Base-by-base conservation (phyloP, 75 land plant genomes). In the Azolla pinnata region DNA sequence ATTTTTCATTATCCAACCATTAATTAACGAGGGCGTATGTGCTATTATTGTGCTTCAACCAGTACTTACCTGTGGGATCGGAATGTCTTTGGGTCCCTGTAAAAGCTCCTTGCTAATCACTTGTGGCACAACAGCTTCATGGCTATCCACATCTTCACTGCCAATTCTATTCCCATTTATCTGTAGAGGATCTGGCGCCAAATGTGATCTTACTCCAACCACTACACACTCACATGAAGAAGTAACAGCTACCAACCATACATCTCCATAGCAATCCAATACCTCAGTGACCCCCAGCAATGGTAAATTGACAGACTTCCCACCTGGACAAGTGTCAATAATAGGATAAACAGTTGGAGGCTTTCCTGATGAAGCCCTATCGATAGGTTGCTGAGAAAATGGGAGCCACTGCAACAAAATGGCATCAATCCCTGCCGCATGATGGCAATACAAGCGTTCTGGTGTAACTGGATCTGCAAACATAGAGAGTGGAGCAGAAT, bases 361-460 rank as follows among this genome's bases (percentile, higher is more conserved):
- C 57, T 53, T 81, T 57, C 75, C 64, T 33, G 56, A 44, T 3
- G 71, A 73, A 54, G 66, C 68, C 67, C 65, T 83, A 40, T 71
- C 80, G 31, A 42, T 30, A 59, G 55, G 51, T 60, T 75, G 71
- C 49, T 70, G 75, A 48, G 97, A 88, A 60, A 89, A 93, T n/a
- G 99, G 99, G 17, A 93, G 84, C 83, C 80, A 93, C 66, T 83
- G 87, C 70, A 93, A 63, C 34, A 75, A 47, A 40, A 93, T 54
- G 27, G 84, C 73, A 69, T 93, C 99, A 28, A 93, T 44, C 17
- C 99, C 99, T 48, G 82, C 82, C 65, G 66, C 76, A 81, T 93
- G 99, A 46, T 89, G 58, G 31, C 83, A 67, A 63, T 76, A 89
- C 30, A 89, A 65, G 68, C 87, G 79, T 60, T 89, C 82, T 2